These are phyloP conservation scores for Auricularia auricula-judae DNA, from an alignment of 768 basidiomycete genomes.

Conservation along the genomic window DNA sequence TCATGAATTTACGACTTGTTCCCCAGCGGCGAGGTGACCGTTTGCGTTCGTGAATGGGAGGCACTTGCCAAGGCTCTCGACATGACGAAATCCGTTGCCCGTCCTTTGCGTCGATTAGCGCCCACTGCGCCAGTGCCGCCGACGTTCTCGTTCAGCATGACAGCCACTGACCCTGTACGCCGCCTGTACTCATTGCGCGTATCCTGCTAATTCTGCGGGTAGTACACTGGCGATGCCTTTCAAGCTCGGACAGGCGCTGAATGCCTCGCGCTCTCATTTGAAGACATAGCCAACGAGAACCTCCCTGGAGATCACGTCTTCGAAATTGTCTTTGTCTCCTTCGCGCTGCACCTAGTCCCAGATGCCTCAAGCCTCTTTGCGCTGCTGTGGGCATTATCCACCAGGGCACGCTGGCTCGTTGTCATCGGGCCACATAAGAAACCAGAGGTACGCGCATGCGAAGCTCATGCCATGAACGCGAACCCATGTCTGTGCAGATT, in stretches of 20 bases:
- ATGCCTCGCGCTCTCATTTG: slow-evolving; percentile 51
- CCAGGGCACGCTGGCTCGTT: slow-evolving; percentile 51
- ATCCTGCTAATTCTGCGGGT: not conserved
- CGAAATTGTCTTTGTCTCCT: slow-evolving; percentile 64
- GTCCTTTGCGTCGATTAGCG: slow-evolving; percentile 23
- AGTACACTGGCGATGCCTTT: slow-evolving; percentile 57
- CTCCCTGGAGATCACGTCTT: slow-evolving; percentile 26
- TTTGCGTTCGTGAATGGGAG: slow-evolving; percentile 54
- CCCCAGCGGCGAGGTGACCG: slow-evolving; percentile 51
- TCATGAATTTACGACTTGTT: not conserved
- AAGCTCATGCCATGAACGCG: not conserved
- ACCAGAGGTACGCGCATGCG: slow-evolving; percentile 41
- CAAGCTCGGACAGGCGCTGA: slow-evolving; percentile 38
- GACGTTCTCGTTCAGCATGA: slow-evolving; percentile 27
- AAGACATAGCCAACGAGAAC: slow-evolving; percentile 46
- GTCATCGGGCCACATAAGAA: slow-evolving; percentile 68
- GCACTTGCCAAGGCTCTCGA: slow-evolving; percentile 16
- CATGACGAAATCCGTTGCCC: slow-evolving; percentile 10
- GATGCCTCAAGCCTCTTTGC: slow-evolving; percentile 51
- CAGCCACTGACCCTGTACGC: slow-evolving; percentile 37
- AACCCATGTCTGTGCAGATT: slow-evolving; percentile 28
- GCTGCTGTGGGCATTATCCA: slow-evolving; percentile 53
- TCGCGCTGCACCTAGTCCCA: slow-evolving; percentile 61
- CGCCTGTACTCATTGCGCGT: not conserved
- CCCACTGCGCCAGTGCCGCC: slow-evolving; percentile 19